Conservation (phyloP, 2,329 filamentous ascomycete species). For the Colletotrichum sp. region DNA sequence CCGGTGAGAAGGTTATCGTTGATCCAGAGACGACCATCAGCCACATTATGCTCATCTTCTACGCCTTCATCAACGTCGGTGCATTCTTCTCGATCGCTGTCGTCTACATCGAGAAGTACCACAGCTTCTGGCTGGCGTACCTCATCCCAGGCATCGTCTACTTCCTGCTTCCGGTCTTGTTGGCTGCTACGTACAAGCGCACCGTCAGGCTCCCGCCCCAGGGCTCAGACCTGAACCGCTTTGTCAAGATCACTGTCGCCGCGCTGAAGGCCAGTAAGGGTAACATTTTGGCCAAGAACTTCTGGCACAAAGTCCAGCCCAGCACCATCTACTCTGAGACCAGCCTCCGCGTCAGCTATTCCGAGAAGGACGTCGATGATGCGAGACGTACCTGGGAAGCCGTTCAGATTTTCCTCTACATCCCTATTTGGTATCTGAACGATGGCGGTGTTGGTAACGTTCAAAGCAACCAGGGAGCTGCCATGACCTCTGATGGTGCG, state of each 20-base stretch:
- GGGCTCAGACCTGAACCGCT: conserved; percentile 69
- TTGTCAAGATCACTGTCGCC: conserved; percentile 58
- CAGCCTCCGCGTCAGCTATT: conserved; percentile 59
- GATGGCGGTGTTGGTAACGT: conserved; percentile 43
- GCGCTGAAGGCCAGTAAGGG: conserved; percentile 58
- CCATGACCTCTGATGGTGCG: conserved; percentile 52
- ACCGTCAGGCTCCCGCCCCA: conserved; percentile 63
- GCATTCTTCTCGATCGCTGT: conserved; percentile 58
- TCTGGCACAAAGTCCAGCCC: conserved; percentile 67
- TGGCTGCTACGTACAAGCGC: conserved; percentile 60
- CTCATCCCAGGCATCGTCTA: conserved; percentile 57
- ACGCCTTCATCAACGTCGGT: conserved; percentile 60
- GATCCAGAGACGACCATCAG: conserved; percentile 70
- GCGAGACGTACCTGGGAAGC: conserved; percentile 56
- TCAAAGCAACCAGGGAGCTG: conserved; percentile 40
- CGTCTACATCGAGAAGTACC: conserved; percentile 56
- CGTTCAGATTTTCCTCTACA: conserved; percentile 46
- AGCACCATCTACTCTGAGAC: conserved; percentile 47
- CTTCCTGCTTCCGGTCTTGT: conserved; percentile 61
- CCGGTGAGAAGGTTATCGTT: conserved; percentile 70
- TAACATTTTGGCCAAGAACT: conserved; percentile 57
- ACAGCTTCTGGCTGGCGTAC: conserved; percentile 55
- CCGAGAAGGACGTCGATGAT: conserved; percentile 71
- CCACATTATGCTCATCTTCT: conserved; percentile 71
- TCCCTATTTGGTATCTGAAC: conserved; percentile 44